These are phyloP conservation scores for Leccinum ochraceum DNA, from an alignment of 768 basidiomycete species.

Conservation along the genomic window DNA sequence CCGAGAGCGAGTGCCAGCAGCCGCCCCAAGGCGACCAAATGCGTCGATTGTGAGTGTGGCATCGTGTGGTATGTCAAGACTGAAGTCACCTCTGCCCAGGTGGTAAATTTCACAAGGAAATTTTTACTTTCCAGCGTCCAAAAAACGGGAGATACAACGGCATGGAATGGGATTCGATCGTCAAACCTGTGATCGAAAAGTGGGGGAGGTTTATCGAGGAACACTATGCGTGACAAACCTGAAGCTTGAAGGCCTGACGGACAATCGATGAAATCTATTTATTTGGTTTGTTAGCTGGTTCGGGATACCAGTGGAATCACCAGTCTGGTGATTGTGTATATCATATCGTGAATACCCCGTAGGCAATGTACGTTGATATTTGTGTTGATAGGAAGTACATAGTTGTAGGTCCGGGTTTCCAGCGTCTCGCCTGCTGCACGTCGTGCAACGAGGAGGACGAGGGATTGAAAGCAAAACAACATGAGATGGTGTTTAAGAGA, in stretches of 20 bases:
- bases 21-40: conserved; percentile 28
- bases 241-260: too few species aligned
- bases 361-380: too few species aligned
- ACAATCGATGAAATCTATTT: too few species aligned
- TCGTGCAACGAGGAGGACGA: conserved; percentile 72
- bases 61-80: background rate
- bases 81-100: conserved; percentile 36
- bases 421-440: conserved; percentile 63
- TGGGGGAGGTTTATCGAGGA: too few species aligned
- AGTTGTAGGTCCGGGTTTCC: too few species aligned
- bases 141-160: conserved; percentile 53
- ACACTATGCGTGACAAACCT: too few species aligned
- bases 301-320: too few species aligned
- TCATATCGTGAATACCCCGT: too few species aligned
- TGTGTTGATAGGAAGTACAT: too few species aligned
- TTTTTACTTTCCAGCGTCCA: conserved; percentile 70
- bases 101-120: conserved; percentile 69
- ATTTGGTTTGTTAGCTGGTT: too few species aligned
- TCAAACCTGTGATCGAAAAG: too few species aligned
- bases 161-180: conserved; percentile 65
- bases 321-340: too few species aligned
- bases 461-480: conserved; percentile 82
- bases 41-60: conserved; percentile 46
- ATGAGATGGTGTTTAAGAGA: conserved; percentile 85
- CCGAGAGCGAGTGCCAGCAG: conserved; percentile 5